Conservation (phyloP, 345 rosid genomes). For the Orychophragmus violaceus region DNA sequence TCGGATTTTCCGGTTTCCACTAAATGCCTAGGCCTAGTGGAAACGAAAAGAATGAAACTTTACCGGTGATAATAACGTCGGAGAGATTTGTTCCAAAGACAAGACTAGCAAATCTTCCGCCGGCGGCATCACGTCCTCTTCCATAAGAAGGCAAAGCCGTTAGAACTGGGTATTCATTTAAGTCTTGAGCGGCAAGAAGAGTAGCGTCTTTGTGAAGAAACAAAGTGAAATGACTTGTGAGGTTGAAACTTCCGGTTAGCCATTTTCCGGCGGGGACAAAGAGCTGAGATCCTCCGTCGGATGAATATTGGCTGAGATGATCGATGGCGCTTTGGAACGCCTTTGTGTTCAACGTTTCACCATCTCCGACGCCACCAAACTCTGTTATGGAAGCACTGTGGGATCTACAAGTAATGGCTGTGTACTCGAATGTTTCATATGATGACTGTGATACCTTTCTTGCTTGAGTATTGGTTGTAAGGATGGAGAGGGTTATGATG, state of each 20-base stretch:
- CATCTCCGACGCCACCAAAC: slow-evolving; percentile 88
- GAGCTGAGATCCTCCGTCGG: slow-evolving; percentile 65
- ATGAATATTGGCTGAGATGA: slow-evolving; percentile 47
- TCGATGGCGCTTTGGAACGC: slow-evolving; percentile 66
- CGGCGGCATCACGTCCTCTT: slow-evolving; percentile 86
- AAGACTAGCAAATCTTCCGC: slow-evolving; percentile 75
- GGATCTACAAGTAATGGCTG: slow-evolving; percentile 67
- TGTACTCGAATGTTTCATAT: slow-evolving; percentile 50
- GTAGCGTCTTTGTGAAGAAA: slow-evolving; percentile 76
- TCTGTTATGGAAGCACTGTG: slow-evolving; percentile 79
- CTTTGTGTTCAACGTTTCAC: slow-evolving; percentile 66
- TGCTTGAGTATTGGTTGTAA: background rate
- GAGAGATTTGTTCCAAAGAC: slow-evolving; percentile 84
- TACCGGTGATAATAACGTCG: slow-evolving; percentile 80
- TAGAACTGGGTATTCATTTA: slow-evolving; percentile 60
- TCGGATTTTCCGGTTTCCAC: too few species aligned
- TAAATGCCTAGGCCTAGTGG: too few species aligned
- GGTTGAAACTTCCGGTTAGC: slow-evolving; percentile 82
- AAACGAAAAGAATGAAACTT: too few species aligned
- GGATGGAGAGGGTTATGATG: slow-evolving; percentile 2
- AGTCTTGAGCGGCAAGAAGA: slow-evolving; percentile 80
- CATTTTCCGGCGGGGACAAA: slow-evolving; percentile 79
- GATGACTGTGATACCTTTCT: slow-evolving; percentile 21
- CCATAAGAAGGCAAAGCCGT: slow-evolving; percentile 88
- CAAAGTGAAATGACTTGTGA: slow-evolving; percentile 81